These are phyloP conservation scores for Coriolopsis trogii DNA, from an alignment of 1,284 basidiomycete genomes.

Conservation along the genomic window DNA sequence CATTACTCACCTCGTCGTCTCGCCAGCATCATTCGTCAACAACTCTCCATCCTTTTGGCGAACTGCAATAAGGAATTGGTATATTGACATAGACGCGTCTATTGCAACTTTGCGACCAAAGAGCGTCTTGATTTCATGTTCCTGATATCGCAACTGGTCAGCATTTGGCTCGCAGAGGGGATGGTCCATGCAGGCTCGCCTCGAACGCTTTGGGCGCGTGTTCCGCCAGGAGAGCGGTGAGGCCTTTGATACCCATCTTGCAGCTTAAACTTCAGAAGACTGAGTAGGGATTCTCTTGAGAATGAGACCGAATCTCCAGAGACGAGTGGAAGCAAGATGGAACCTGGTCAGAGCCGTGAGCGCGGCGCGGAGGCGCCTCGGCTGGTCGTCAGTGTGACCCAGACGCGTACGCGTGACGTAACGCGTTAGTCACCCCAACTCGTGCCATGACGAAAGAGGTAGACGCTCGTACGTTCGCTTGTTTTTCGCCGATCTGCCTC, in stretches of 20 bases:
- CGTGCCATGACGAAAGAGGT: not conserved
- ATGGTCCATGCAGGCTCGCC: constrained; percentile 28
- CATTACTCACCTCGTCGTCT: constrained; percentile 76
- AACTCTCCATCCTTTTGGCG: constrained; percentile 96
- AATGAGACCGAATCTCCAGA: no score
- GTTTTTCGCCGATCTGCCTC: no score
- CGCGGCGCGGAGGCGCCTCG: not conserved
- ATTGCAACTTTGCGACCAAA: constrained; percentile 99
- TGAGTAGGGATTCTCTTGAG: not conserved
- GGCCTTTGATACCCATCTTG: constrained; percentile 87
- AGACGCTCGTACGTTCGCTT: not conserved
- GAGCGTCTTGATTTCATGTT: constrained; percentile 95
- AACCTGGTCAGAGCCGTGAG: not conserved
- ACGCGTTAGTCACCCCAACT: constrained; percentile 26
- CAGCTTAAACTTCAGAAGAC: not conserved
- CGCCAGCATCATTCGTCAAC: constrained; percentile 95
- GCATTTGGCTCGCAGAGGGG: not conserved
- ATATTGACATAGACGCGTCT: constrained; percentile 95
- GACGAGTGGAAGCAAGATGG: not conserved
- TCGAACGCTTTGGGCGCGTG: constrained; percentile 87
- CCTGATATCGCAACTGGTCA: constrained; percentile 40
- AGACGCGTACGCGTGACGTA: constrained; percentile 21
- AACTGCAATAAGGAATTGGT: constrained; percentile 98
- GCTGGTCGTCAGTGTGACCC: not conserved
- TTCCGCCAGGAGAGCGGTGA: constrained; percentile 88